A percentile compares a stretch with the other conserved stretches of the same genome.
These are phyloP conservation scores for Chrysoporthe deuterocubensis DNA, from an alignment of 2,329 filamentous ascomycete genomes.

Conservation along the genomic window DNA sequence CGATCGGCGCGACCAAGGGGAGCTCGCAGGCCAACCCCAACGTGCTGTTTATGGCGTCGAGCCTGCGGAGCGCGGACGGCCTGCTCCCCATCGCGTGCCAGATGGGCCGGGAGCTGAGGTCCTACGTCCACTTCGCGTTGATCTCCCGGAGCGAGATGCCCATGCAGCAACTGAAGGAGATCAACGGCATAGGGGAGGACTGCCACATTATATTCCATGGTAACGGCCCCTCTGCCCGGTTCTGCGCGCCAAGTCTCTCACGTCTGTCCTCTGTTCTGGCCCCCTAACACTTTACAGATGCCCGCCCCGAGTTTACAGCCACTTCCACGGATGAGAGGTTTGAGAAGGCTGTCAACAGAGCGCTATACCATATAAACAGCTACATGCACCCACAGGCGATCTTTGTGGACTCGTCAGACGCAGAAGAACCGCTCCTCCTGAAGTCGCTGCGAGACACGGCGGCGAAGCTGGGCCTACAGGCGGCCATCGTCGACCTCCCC, in stretches of 20 bases:
- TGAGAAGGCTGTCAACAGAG: conserved; percentile 64
- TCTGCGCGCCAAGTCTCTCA: conserved; percentile 15
- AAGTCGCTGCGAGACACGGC: conserved; percentile 17
- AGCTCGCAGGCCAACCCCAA: conserved; percentile 63
- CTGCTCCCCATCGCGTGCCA: conserved; percentile 84
- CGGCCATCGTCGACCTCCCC: conserved; percentile 75
- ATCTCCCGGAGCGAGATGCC: conserved; percentile 74
- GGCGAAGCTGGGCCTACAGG: conserved; percentile 28
- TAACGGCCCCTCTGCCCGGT: conserved; percentile 34
- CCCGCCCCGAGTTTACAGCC: conserved; percentile 72
- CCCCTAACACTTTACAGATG: conserved; percentile 56
- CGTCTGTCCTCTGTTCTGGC: not conserved
- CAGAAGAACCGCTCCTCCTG: conserved; percentile 72
- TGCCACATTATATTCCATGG: conserved; percentile 70
- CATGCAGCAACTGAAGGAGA: conserved; percentile 68
- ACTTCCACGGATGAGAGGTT: conserved; percentile 74
- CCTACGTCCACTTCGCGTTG: conserved; percentile 80
- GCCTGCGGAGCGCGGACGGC: conserved; percentile 70
- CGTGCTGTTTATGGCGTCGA: conserved; percentile 79
- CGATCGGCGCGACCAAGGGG: conserved; percentile 59
- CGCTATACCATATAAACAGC: conserved; percentile 70
- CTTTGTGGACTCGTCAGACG: conserved; percentile 68
- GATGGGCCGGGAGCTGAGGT: conserved; percentile 73
- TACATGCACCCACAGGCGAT: conserved; percentile 80
- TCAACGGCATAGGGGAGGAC: conserved; percentile 76